These are phyloP conservation scores for Phytophthora pistaciae DNA, from an alignment of 352 stramenopile species.

Conservation along the genomic window DNA sequence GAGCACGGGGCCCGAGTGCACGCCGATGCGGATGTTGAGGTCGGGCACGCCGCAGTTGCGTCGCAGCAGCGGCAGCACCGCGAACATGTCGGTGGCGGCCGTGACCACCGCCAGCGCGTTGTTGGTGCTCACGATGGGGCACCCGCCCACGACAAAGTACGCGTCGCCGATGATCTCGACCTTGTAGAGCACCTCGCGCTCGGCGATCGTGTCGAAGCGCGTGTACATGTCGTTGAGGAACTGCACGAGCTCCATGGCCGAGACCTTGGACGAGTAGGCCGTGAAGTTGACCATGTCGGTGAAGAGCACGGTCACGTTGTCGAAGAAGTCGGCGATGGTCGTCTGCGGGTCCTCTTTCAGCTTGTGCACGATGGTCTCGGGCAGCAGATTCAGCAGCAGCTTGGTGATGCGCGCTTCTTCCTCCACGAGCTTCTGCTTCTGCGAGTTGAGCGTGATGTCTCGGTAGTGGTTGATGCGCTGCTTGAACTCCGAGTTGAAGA, in stretches of 20 bases:
- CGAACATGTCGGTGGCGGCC: slow-evolving; percentile 82
- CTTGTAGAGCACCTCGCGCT: slow-evolving; percentile 91
- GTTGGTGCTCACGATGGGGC: slow-evolving; percentile 64
- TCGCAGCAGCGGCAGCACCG: slow-evolving; percentile 59
- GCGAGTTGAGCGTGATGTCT: slow-evolving; percentile 83
- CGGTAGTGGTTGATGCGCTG: slow-evolving; percentile 90
- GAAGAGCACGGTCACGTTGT: slow-evolving; percentile 89
- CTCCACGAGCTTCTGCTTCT: slow-evolving; percentile 87
- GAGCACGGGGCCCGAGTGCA: slow-evolving; percentile 85
- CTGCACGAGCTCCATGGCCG: slow-evolving; percentile 87
- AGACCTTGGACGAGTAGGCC: slow-evolving; percentile 82
- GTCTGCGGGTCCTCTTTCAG: slow-evolving; percentile 81
- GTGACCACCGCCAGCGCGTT: slow-evolving; percentile 81
- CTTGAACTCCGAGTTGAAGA: slow-evolving; percentile 89
- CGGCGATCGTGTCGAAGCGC: slow-evolving; percentile 85
- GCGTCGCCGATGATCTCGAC: slow-evolving; percentile 92
- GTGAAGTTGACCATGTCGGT: slow-evolving; percentile 91
- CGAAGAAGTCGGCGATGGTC: slow-evolving; percentile 87
- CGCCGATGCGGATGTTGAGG: slow-evolving; percentile 88
- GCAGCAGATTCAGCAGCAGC: slow-evolving; percentile 79
- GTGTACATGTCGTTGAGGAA: slow-evolving; percentile 92
- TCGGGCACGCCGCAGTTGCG: slow-evolving; percentile 81
- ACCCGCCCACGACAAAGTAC: slow-evolving; percentile 86
- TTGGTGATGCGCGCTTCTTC: slow-evolving; percentile 85
- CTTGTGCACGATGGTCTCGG: slow-evolving; percentile 88